A percentile compares a stretch with the other conserved stretches of the same genome.
These are phyloP conservation scores for Botrytis pseudocinerea DNA, from an alignment of 2,329 filamentous ascomycete species.

Conservation along the genomic window DNA sequence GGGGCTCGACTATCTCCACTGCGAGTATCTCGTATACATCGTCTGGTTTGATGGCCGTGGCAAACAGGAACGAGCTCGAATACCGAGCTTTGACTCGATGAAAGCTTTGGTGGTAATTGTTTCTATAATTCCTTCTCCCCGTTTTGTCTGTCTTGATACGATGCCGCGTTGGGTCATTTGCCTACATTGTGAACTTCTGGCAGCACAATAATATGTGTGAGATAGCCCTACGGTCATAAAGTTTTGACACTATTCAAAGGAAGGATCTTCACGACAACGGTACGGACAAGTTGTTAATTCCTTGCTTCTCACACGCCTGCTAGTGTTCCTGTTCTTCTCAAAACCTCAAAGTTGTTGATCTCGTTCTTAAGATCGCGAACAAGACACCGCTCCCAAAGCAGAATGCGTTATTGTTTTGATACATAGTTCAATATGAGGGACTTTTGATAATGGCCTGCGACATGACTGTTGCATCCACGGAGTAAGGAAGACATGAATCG, in stretches of 20 bases:
- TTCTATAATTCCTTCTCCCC: not conserved
- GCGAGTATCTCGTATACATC: not conserved
- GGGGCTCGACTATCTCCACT: not conserved
- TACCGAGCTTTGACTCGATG: not conserved
- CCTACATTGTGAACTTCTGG: not conserved
- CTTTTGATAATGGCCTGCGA: not conserved
- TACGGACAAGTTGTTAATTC: not conserved
- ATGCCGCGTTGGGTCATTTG: not conserved
- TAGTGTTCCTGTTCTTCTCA: not conserved
- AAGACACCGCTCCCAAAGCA: not conserved
- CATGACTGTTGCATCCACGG: not conserved
- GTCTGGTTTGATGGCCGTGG: not conserved
- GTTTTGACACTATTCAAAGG: not conserved
- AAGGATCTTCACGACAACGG: not conserved
- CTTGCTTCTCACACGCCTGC: not conserved
- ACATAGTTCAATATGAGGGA: not conserved
- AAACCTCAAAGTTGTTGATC: not conserved
- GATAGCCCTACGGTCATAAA: not conserved
- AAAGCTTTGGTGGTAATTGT: not conserved
- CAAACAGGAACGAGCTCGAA: not conserved
- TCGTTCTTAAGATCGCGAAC: not conserved
- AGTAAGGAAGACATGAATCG: not conserved
- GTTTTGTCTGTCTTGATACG: not conserved
- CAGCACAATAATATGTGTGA: not conserved
- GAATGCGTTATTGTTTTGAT: not conserved